These are phyloP conservation scores for Didymella arachidicola DNA, from an alignment of 2,329 filamentous ascomycete genomes.

Conservation along the genomic window DNA sequence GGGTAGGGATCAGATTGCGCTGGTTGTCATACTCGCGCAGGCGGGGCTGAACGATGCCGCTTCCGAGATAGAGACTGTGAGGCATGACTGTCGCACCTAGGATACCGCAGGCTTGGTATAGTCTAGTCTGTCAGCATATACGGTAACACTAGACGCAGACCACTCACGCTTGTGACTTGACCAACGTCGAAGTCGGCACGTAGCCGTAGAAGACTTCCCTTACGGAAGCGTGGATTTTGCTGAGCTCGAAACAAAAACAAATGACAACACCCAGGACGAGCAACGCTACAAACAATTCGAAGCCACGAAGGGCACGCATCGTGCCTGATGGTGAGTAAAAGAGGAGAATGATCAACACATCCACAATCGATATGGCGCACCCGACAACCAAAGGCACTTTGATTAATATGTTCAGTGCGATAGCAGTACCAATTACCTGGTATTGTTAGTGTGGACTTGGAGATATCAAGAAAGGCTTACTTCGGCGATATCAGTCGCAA, in stretches of 20 bases:
- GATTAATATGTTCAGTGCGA: slow-evolving; percentile 63
- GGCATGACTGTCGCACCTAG: slow-evolving; percentile 75
- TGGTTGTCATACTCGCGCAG: slow-evolving; percentile 47
- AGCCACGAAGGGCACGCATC: slow-evolving; percentile 60
- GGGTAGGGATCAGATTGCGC: slow-evolving; percentile 12
- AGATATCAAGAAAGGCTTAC: slow-evolving; percentile 31
- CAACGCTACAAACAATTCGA: slow-evolving; percentile 63
- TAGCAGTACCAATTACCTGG: slow-evolving; percentile 63
- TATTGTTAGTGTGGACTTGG: slow-evolving; percentile 8
- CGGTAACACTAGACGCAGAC: background rate
- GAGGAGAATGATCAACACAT: slow-evolving; percentile 64
- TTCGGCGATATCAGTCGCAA: slow-evolving; percentile 67
- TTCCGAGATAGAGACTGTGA: slow-evolving; percentile 66
- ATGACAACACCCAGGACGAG: slow-evolving; percentile 64
- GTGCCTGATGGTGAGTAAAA: slow-evolving; percentile 63
- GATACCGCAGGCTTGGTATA: slow-evolving; percentile 74
- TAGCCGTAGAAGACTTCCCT: slow-evolving; percentile 64
- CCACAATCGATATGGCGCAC: slow-evolving; percentile 64
- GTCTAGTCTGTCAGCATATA: slow-evolving; percentile 39
- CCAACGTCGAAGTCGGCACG: slow-evolving; percentile 61
- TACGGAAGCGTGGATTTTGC: slow-evolving; percentile 59
- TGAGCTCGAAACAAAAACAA: slow-evolving; percentile 65
- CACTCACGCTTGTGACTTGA: slow-evolving; percentile 59
- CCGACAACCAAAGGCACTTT: slow-evolving; percentile 63
- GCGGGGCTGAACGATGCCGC: slow-evolving; percentile 63